Base-by-base conservation (phyloP, 1,139 yeast species). In the Pneumocystis jirovecii region DNA sequence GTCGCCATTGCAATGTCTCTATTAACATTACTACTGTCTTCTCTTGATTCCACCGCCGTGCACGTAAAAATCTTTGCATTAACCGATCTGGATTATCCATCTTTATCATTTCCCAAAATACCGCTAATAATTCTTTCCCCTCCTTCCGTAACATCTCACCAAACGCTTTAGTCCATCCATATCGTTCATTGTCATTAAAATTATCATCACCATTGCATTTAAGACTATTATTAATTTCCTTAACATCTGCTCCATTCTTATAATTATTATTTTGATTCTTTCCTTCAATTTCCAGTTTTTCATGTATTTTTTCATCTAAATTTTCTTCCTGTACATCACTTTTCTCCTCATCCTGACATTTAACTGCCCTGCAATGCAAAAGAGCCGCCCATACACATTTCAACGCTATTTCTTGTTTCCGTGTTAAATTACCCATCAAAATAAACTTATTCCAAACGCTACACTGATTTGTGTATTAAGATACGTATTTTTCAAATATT, bases 41-140 rank as follows among this genome's bases (percentile, higher is more conserved):
- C 68, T 81, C 83, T 19, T 82, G 79, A 70, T 86, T 82, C 85
- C 87, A 85, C 73, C 87, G 87, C 72, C 93, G 81, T 19, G 95
- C 95, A 67, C 89, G 79, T 39, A 85, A 73, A 72, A 84, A 87
- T 70, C 95, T 79, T 68, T 87, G 76, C 57, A 87, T 67, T 66
- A 85, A 74, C 67, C 85, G 84, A 73, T 89, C 96, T 1, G 91
- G 88, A 45, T 83, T 78, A 71, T 88, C 96, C 61, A 73, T 69
- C 67, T 74, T 69, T 68, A 83, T 73, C 76, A 84, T 80, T 44
- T 76, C 73, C 82, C 87, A 83, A 69, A 86, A 80, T 37, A 82
- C 79, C 3, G 73, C 15, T 3, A 17, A 40, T 40, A 40, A 40
- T 40, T 40, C 44, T 17, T 40, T 17, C 2, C 44, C 19, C 6